Percentiles rank a stretch among this genome's conserved stretches.
These are phyloP conservation scores for Naganishia antarctica DNA, from an alignment of 768 basidiomycete genomes.

Conservation along the genomic window DNA sequence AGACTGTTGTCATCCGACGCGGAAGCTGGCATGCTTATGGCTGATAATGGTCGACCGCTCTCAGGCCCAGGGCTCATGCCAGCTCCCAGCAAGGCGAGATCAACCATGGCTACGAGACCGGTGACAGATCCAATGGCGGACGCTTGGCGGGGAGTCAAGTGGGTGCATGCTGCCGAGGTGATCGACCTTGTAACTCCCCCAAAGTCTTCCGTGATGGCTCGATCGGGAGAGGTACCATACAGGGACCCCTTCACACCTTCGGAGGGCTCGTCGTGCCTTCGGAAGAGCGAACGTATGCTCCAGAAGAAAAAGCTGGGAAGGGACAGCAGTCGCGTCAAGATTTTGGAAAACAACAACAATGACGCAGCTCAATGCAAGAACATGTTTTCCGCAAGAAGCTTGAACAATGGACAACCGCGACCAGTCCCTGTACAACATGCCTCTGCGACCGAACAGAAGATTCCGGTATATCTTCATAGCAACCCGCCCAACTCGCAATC, in stretches of 20 bases:
- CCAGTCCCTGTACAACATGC: neutral
- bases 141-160: neutral
- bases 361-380: neutral
- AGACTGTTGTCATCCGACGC: neutral
- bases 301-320: neutral
- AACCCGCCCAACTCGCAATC: too few relatives aligned
- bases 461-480: too few relatives aligned
- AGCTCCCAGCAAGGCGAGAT: too few relatives aligned
- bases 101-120: neutral
- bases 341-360: neutral
- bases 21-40: neutral
- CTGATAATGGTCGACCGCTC: too few relatives aligned
- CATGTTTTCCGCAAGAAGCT: neutral
- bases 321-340: slow-evolving; percentile 14
- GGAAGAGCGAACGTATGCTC: neutral
- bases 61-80: too few relatives aligned
- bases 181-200: slow-evolving; percentile 13
- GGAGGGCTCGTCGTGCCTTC: neutral
- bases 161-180: neutral
- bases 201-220: neutral
- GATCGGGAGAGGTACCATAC: neutral
- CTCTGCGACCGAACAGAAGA: too few relatives aligned
- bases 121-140: neutral
- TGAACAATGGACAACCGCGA: neutral
- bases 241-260: neutral